Evolutionary conservation across 2,329 filamentous ascomycete genomes (phyloP).

Genomic region (Exophiala viscosa): DNA sequence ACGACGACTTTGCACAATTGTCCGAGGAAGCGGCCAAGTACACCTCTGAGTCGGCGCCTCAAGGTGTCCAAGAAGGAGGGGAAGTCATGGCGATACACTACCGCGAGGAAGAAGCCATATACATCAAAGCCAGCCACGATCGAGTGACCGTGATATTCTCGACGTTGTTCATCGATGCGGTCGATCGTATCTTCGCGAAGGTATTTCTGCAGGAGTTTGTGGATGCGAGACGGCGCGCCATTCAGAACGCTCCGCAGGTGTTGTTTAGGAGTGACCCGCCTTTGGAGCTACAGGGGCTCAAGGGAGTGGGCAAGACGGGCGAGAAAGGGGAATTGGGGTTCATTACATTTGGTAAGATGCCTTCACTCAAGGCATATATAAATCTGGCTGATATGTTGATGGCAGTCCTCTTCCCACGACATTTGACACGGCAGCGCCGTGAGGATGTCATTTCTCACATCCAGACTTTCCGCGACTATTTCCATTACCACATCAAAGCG

Average conservation of each 20-base stretch:
- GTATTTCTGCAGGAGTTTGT: slow-evolving; percentile 99
- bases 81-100: slow-evolving; percentile 97
- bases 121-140: slow-evolving; percentile 95
- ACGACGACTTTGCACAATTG: slow-evolving; percentile 83
- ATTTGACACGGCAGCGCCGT: slow-evolving; percentile 84
- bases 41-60: slow-evolving; percentile 88
- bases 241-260: slow-evolving; percentile 97
- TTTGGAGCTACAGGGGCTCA: slow-evolving; percentile 80
- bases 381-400: slow-evolving; percentile 36
- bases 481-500: slow-evolving; percentile 99
- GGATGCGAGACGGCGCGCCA: slow-evolving; percentile 86
- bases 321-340: slow-evolving; percentile 84
- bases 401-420: slow-evolving; percentile 83
- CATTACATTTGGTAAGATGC: slow-evolving; percentile 81
- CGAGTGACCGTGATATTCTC: slow-evolving; percentile 98
- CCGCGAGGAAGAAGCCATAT: slow-evolving; percentile 97
- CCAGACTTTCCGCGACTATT: slow-evolving; percentile 99
- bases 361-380: not conserved
- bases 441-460: slow-evolving; percentile 97
- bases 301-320: slow-evolving; percentile 71
- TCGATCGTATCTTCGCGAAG: slow-evolving; percentile 94
- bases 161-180: slow-evolving; percentile 96
- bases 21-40: slow-evolving; percentile 88
- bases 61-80: slow-evolving; percentile 83
- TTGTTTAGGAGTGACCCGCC: slow-evolving; percentile 93